A percentile compares a stretch with the other conserved stretches of the same genome.
phyloP scores from a whole-genome alignment of 176 grass and related monocot species.

The Lolium rigidum region DNA sequence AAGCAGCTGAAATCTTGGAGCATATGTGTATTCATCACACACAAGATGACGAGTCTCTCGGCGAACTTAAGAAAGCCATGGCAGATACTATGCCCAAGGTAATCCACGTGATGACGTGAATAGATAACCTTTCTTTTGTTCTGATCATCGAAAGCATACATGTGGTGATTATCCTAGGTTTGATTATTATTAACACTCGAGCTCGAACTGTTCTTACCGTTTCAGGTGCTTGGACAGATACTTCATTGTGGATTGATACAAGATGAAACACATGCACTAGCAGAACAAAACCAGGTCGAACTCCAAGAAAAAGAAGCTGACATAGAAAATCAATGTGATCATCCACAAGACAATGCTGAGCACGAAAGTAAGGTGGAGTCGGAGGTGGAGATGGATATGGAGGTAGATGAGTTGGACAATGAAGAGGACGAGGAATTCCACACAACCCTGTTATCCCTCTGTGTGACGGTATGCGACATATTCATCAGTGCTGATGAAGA shows the following conservation, averaged over 20 bases:
- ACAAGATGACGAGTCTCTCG: background rate
- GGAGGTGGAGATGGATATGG: no score
- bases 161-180: background rate
- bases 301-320: background rate
- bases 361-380: background rate
- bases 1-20: background rate
- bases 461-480: background rate
- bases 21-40: background rate
- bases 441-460: background rate
- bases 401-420: background rate
- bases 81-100: background rate
- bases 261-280: background rate
- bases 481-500: background rate
- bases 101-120: background rate
- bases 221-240: constrained; percentile 1
- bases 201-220: background rate
- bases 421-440: background rate
- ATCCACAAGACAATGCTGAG: background rate
- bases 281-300: background rate
- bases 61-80: background rate
- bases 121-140: background rate
- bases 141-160: background rate
- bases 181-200: background rate
- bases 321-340: background rate
- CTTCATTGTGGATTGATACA: background rate